These are phyloP conservation scores for Rhizophagus clarus DNA, from an alignment of 192 early-diverging fungal genomes.

Conservation along the genomic window DNA sequence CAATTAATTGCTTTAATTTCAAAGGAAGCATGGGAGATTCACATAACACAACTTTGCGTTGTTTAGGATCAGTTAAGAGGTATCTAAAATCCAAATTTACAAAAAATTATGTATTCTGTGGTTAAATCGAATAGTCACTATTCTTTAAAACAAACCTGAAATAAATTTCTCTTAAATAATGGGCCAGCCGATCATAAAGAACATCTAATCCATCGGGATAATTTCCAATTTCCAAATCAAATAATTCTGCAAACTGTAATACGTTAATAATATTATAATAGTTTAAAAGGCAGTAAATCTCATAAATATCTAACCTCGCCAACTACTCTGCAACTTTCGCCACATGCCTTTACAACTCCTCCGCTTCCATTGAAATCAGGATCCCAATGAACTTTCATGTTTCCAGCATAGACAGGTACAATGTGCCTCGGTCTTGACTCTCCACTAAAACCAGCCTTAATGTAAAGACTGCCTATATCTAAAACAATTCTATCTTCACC, in stretches of 20 bases:
- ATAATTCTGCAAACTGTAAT: slow-evolving; percentile 33
- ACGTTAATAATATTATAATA: not conserved
- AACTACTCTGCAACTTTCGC: slow-evolving; percentile 44
- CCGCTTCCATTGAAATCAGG: slow-evolving; percentile 34
- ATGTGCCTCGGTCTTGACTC: slow-evolving; percentile 76
- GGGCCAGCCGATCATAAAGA: slow-evolving; percentile 28
- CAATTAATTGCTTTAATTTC: slow-evolving; percentile 66
- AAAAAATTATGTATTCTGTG: not conserved
- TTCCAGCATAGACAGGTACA: slow-evolving; percentile 53
- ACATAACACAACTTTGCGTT: slow-evolving; percentile 79
- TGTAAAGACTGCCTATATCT: slow-evolving; percentile 79
- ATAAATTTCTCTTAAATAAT: slow-evolving; percentile 37
- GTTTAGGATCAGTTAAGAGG: slow-evolving; percentile 81
- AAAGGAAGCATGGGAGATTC: slow-evolving; percentile 76
- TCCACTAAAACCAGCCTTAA: slow-evolving; percentile 86
- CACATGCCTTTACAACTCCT: slow-evolving; percentile 42
- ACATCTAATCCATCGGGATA: slow-evolving; percentile 22
- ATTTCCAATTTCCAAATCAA: slow-evolving; percentile 26
- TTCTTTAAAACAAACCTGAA: slow-evolving; percentile 1
- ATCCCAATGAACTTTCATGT: slow-evolving; percentile 34
- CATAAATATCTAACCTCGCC: slow-evolving; percentile 41
- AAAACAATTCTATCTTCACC: slow-evolving; percentile 84
- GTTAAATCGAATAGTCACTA: not conserved
- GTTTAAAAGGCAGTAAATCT: not conserved
- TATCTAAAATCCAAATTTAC: slow-evolving; percentile 42